Conservation (phyloP, 371 early-diverging fungal genomes). For the Rhizopus delemar region DNA sequence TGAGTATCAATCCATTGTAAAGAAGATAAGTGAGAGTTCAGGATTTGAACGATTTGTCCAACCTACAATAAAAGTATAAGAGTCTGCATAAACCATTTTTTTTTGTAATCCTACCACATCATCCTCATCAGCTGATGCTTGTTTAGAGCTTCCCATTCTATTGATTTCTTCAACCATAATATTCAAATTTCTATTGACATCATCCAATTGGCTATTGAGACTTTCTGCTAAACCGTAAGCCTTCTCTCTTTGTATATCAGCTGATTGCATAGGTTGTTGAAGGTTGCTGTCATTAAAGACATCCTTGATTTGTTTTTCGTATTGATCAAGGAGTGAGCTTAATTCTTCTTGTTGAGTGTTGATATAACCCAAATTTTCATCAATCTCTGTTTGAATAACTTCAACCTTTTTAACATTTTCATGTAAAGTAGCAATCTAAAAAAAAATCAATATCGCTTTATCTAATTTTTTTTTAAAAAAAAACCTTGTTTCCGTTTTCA, state of each 20-base stretch:
- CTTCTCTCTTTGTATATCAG: conserved; percentile 85
- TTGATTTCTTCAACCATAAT: conserved; percentile 89
- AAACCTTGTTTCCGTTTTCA: conserved; percentile 79
- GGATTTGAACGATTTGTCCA: conserved; percentile 83
- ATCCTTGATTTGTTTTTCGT: conserved; percentile 70
- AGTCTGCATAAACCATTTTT: no score
- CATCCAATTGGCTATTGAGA: conserved; percentile 85
- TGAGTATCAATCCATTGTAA: conserved; percentile 87
- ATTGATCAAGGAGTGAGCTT: conserved; percentile 72
- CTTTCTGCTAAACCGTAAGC: conserved; percentile 84
- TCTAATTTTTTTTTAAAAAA: not conserved
- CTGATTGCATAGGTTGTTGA: conserved; percentile 57
- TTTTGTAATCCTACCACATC: conserved; percentile 29
- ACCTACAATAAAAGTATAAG: conserved; percentile 38
- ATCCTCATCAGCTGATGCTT: conserved; percentile 45
- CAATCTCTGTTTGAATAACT: conserved; percentile 74
- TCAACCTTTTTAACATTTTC: conserved; percentile 74
- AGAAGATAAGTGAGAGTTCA: conserved; percentile 86
- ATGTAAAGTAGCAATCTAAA: conserved; percentile 75
- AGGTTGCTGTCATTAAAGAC: conserved; percentile 53
- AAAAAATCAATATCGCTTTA: not conserved
- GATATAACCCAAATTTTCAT: conserved; percentile 82
- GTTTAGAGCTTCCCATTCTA: conserved; percentile 49
- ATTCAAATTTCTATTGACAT: conserved; percentile 76
- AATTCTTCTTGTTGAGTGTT: conserved; percentile 86